Base-by-base conservation (phyloP, 2,329 filamentous ascomycete species). In the Nemania sp. region DNA sequence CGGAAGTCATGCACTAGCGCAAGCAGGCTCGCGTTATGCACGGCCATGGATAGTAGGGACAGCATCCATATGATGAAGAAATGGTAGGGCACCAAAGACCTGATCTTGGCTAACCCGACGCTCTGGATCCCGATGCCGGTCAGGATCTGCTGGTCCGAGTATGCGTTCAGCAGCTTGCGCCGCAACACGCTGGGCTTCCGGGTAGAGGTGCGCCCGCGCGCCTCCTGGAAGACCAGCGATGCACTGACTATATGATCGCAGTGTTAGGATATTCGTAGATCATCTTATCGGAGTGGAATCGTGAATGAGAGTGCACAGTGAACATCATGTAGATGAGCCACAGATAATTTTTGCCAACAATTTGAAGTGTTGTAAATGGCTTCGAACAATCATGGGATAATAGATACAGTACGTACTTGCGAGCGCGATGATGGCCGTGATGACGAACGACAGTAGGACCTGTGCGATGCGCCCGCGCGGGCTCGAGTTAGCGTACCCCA, bases 41-140 rank as follows among this genome's bases (percentile, higher is more conserved):
- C 86, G 1, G 83, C 81, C 59, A 83, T 86, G 14, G 83, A 83
- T 6, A 88, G 74, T 11, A 86, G 70, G 0, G 82, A 83, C 2
- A 88, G 72, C 73, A 87, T 84, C 85, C 84, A 88, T 60, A 88
- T 80, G 49, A 88, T 78, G 72, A 88, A 88, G 73, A 88, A 87
- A 70, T 89, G 85, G 66, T 89, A 89, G 0, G 83, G 79, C 0
- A 85, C 77, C 66, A 88, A 78, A 5, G 74, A 73, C 40, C 77
- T 70, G 65, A 81, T 79, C 64, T 84, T 83, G 4, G 80, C 80
- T 1, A 89, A 77, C 0, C 81, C 86, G 20, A 88, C 76, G 52
- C 75, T 76, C 66, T 88, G 84, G 52, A 89, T 81, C n/a, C 81
- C 84, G 66, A 88, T 87, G 34, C 86, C 84, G 15, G 83, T 84